Base-by-base conservation (phyloP, 73 alveolate species). In the Durusdinium trenchii region DNA sequence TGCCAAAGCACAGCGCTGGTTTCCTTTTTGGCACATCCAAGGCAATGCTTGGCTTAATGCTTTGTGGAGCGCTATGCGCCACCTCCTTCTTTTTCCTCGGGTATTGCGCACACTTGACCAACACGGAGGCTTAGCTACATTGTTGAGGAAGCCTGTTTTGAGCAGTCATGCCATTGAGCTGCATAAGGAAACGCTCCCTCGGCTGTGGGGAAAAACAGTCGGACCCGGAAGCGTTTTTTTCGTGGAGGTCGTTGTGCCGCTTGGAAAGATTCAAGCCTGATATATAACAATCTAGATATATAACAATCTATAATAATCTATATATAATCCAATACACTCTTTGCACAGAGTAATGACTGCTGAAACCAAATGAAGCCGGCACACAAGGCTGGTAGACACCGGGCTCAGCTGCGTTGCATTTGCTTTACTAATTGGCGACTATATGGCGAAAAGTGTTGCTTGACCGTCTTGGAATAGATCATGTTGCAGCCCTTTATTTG, bases 351-450 rank as follows among this genome's bases (percentile, higher is more conserved):
- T n/a, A n/a, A n/a, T n/a, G n/a, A n/a, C n/a, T n/a, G n/a, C n/a
- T n/a, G n/a, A n/a, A n/a, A n/a, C n/a, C n/a, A n/a, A n/a, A n/a
- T n/a, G n/a, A n/a, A n/a, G n/a, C n/a, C n/a, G n/a, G n/a, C 64
- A 54, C 20, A 9, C 51, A n/a, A 83, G 94, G 94, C 12, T 84
- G 51, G 94, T 84, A 2, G 94, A 84, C 52, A 84, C 94, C 3
- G 94, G 94, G 9, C 94, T 84, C 10, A 84, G 94, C 36, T 84
- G 94, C 36, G 94, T 84, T 42, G 94, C 94, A 20, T 84, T 84
- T 23, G 94, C 94, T 4, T 51, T 84, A 6, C 52, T 84, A n/a
- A 84, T 84, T 84, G 94, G 94, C 3, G 94, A 84, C 43, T 84
- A 84, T 52, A 84, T 51, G 73, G 94, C 94, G 51, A 84, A 51